Percentiles rank a stretch among this genome's conserved stretches.
These are phyloP conservation scores for Podila epicladia DNA, from an alignment of 192 early-diverging fungal genomes.

Conservation along the genomic window DNA sequence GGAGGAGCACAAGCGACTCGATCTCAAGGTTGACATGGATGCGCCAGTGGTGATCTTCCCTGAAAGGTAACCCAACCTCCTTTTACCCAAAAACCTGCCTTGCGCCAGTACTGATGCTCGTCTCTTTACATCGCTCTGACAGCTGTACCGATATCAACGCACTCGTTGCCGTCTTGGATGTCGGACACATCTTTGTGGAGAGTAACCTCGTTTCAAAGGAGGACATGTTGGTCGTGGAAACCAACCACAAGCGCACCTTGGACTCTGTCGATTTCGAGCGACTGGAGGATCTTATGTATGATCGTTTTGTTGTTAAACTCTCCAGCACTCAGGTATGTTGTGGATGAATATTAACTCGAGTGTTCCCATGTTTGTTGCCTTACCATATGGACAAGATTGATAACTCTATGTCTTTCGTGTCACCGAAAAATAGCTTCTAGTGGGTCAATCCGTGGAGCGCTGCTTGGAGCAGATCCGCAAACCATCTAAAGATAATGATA, in stretches of 20 bases:
- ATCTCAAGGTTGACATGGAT: slow-evolving; percentile 94
- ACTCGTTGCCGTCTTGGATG: slow-evolving; percentile 87
- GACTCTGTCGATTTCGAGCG: slow-evolving; percentile 73
- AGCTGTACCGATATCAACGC: slow-evolving; percentile 65
- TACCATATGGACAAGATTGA: background rate
- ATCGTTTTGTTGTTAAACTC: slow-evolving; percentile 86
- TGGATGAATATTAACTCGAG: background rate
- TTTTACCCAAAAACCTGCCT: background rate
- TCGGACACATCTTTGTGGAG: slow-evolving; percentile 90
- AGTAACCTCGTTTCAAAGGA: slow-evolving; percentile 82
- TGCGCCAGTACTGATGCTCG: background rate
- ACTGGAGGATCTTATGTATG: slow-evolving; percentile 87
- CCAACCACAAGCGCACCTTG: slow-evolving; percentile 69
- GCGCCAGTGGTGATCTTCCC: slow-evolving; percentile 96
- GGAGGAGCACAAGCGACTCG: slow-evolving; percentile 88
- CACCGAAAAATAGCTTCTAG: slow-evolving; percentile 56
- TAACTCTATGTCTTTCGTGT: slow-evolving; percentile 1
- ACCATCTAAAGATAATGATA: slow-evolving; percentile 59
- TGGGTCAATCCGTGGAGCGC: slow-evolving; percentile 76
- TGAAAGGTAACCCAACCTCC: slow-evolving; percentile 54
- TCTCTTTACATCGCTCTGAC: slow-evolving; percentile 12
- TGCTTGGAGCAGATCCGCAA: slow-evolving; percentile 76
- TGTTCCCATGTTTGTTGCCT: background rate
- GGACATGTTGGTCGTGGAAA: slow-evolving; percentile 72
- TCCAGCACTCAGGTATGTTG: slow-evolving; percentile 77